These are phyloP conservation scores for Gentiana straminea DNA, from an alignment of 257 asterid species.

Conservation along the genomic window DNA sequence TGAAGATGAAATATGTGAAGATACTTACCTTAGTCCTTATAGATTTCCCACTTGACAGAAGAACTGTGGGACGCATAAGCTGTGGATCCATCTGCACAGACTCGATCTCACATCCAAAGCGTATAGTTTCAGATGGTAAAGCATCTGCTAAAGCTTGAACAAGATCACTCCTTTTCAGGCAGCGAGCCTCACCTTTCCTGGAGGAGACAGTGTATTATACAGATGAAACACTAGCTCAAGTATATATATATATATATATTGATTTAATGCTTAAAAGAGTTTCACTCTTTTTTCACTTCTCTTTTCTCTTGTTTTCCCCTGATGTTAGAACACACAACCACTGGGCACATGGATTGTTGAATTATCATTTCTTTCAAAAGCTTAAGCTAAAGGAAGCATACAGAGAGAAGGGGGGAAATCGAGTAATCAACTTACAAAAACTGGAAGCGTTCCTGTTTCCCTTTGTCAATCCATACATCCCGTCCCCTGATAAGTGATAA, in stretches of 20 bases:
- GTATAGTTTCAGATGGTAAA: conserved; percentile 20
- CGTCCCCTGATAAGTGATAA: conserved; percentile 9
- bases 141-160: conserved; percentile 24
- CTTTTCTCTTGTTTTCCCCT: no score
- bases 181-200: conserved; percentile 24
- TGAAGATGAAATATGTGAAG: background rate
- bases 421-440: conserved; percentile 17
- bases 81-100: conserved; percentile 14
- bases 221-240: no score
- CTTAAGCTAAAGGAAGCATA: no score
- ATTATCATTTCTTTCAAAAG: no score
- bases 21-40: conserved; percentile 21
- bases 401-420: no score
- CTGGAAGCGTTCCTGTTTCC: conserved; percentile 9
- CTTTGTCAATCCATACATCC: conserved; percentile 16
- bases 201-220: no score
- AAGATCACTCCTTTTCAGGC: conserved; percentile 29
- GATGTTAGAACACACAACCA: no score
- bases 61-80: conserved; percentile 17
- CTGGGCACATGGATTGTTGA: no score
- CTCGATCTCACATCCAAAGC: conserved; percentile 19
- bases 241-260: no score
- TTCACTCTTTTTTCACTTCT: no score
- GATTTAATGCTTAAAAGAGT: no score
- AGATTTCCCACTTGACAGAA: conserved; percentile 13